Evolutionary conservation across 345 rosid species (phyloP).

Genomic region (Acer yangbiense): DNA sequence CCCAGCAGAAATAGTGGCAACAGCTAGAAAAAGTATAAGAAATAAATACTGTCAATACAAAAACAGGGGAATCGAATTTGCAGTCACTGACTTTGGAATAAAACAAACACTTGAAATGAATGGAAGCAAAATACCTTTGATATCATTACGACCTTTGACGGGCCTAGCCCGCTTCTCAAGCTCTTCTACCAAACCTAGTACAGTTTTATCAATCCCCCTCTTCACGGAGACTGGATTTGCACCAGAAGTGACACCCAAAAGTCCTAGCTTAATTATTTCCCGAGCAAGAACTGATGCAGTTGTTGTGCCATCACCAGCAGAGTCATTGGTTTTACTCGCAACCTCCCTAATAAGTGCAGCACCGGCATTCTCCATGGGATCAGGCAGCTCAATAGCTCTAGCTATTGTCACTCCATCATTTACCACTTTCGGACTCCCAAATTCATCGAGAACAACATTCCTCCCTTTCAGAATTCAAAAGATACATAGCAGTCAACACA

Average conservation of each 20-base stretch:
- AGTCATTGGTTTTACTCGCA: conserved; percentile 97
- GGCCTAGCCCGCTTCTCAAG: conserved; percentile 87
- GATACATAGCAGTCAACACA: conserved; percentile 1
- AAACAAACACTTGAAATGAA: neutral
- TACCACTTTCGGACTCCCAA: conserved; percentile 95
- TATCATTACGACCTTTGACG: conserved; percentile 87
- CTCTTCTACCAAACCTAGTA: conserved; percentile 69
- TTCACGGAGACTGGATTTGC: conserved; percentile 92
- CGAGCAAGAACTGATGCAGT: conserved; percentile 94
- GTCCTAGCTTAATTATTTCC: conserved; percentile 86
- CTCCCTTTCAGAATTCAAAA: conserved; percentile 55
- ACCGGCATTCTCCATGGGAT: conserved; percentile 98
- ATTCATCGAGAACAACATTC: conserved; percentile 94
- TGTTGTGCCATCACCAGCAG: conserved; percentile 99
- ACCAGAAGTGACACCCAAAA: conserved; percentile 91
- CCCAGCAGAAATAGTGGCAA: conserved; percentile 95
- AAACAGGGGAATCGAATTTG: neutral
- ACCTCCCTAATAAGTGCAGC: conserved; percentile 99
- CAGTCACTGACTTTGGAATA: neutral
- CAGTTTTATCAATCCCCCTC: conserved; percentile 92
- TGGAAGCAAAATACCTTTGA: conserved; percentile 50
- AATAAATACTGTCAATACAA: neutral
- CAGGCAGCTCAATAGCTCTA: conserved; percentile 88
- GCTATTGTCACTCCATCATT: conserved; percentile 98
- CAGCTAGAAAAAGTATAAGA: conserved; percentile 44